phyloP scores from a whole-genome alignment of 495 filamentous ascomycete species.

The Talaromyces thailandensis region DNA sequence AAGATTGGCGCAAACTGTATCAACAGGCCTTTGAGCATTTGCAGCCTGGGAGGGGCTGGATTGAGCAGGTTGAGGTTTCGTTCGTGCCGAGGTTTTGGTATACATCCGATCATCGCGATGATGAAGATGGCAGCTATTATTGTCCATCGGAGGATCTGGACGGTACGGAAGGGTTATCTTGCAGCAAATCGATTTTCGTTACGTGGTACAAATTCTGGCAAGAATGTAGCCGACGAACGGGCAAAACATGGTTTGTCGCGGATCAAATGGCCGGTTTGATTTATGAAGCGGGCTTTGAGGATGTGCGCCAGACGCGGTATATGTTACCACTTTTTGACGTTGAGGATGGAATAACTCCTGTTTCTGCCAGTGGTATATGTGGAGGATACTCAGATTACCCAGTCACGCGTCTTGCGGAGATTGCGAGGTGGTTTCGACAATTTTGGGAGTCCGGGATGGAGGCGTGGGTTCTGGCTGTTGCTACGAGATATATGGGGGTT shows the following conservation, averaged over 20 bases:
- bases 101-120: not conserved
- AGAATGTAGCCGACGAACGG: conserved; percentile 25
- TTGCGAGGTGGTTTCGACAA: conserved; percentile 2
- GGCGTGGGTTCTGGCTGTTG: not conserved
- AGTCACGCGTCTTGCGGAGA: not conserved
- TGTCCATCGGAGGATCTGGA: not conserved
- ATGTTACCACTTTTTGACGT: not conserved
- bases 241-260: conserved; percentile 27
- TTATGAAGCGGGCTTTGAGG: conserved; percentile 22
- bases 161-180: too few relatives aligned
- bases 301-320: conserved; percentile 30
- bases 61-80: conserved; percentile 41
- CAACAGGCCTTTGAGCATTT: conserved; percentile 49
- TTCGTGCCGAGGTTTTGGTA: not conserved
- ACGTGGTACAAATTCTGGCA: conserved; percentile 22
- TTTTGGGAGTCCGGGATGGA: conserved; percentile 1
- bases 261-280: conserved; percentile 17
- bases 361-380: not conserved
- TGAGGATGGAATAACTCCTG: not conserved
- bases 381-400: conserved; percentile 1
- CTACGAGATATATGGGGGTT: conserved; percentile 1
- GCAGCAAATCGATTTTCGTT: conserved; percentile 11
- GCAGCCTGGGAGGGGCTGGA: conserved; percentile 52
- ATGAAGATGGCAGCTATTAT: not conserved
- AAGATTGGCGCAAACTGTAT: conserved; percentile 54